phyloP scores from a whole-genome alignment of 495 filamentous ascomycete genomes.

The Neurospora hispaniola region DNA sequence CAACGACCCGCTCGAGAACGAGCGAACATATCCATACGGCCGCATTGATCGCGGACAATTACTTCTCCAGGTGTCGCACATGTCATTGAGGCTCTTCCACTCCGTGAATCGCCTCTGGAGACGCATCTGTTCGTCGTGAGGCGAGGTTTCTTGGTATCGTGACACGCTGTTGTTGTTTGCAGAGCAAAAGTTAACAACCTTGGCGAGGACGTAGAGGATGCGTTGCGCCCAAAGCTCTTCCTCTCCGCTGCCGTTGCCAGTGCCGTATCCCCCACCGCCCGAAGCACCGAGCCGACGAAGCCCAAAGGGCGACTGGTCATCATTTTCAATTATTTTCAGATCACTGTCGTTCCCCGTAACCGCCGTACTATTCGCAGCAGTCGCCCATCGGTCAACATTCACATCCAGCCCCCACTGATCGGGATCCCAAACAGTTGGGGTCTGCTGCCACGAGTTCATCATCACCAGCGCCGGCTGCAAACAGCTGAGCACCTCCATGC shows the following conservation, averaged over 20 bases:
- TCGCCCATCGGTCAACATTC: conserved; percentile 42
- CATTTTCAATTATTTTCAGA: conserved; percentile 39
- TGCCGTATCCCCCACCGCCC: conserved; percentile 23
- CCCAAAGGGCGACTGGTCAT: conserved; percentile 52
- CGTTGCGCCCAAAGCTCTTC: conserved; percentile 89
- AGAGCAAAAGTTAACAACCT: conserved; percentile 74
- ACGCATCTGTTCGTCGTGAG: conserved; percentile 50
- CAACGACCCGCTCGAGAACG: conserved; percentile 53
- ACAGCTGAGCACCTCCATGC: conserved; percentile 82
- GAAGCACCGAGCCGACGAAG: conserved; percentile 51
- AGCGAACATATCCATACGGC: conserved; percentile 66
- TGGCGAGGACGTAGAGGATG: conserved; percentile 84
- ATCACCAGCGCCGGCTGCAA: conserved; percentile 22
- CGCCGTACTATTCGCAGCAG: neutral
- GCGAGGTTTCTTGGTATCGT: conserved; percentile 46
- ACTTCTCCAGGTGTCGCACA: conserved; percentile 74
- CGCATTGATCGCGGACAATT: conserved; percentile 76
- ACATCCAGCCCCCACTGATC: conserved; percentile 88
- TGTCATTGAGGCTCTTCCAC: conserved; percentile 62
- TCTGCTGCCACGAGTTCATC: conserved; percentile 21
- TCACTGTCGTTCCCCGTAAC: neutral
- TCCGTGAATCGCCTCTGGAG: conserved; percentile 57
- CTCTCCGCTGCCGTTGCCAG: conserved; percentile 51
- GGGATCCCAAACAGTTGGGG: conserved; percentile 61
- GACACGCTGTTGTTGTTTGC: conserved; percentile 34